A percentile compares a stretch with the other conserved stretches of the same genome.
phyloP scores from a whole-genome alignment of 108 stramenopile species.

The Cyclostephanos tholiformis region DNA sequence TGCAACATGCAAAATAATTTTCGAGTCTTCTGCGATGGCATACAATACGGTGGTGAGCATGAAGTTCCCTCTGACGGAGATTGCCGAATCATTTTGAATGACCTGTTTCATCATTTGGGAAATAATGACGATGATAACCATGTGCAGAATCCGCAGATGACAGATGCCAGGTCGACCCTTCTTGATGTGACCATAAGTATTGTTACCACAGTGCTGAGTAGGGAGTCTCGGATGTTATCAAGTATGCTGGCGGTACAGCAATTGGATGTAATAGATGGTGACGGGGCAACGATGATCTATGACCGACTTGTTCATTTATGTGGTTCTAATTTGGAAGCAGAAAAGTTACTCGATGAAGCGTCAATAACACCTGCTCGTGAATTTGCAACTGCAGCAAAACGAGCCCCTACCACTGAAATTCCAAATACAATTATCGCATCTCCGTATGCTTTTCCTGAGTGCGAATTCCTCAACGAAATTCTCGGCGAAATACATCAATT shows the following conservation, averaged over 20 bases:
- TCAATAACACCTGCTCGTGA: not conserved
- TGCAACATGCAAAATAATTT: conserved; percentile 72
- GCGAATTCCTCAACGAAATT: conserved; percentile 1
- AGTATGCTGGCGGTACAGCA: conserved; percentile 55
- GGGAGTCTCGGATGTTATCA: conserved; percentile 45
- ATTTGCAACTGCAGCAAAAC: not conserved
- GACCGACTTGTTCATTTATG: conserved; percentile 59
- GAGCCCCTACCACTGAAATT: not conserved
- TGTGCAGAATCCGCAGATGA: not conserved
- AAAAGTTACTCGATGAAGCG: conserved; percentile 36
- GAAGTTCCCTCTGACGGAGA: conserved; percentile 15
- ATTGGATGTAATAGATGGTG: conserved; percentile 69
- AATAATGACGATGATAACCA: not conserved
- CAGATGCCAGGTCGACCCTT: conserved; percentile 17
- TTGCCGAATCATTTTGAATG: conserved; percentile 14
- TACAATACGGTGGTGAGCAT: conserved; percentile 39
- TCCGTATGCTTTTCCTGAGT: conserved; percentile 36
- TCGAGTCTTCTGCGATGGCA: conserved; percentile 48
- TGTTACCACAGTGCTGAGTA: conserved; percentile 26
- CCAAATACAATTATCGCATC: conserved; percentile 18
- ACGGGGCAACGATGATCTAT: conserved; percentile 70
- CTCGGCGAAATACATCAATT: conserved; percentile 22
- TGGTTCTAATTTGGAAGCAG: conserved; percentile 53
- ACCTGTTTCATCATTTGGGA: conserved; percentile 11
- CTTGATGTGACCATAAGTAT: conserved; percentile 18